Base-by-base conservation (phyloP, 352 stramenopile species). In the Phytopythium chamaehyphon region DNA sequence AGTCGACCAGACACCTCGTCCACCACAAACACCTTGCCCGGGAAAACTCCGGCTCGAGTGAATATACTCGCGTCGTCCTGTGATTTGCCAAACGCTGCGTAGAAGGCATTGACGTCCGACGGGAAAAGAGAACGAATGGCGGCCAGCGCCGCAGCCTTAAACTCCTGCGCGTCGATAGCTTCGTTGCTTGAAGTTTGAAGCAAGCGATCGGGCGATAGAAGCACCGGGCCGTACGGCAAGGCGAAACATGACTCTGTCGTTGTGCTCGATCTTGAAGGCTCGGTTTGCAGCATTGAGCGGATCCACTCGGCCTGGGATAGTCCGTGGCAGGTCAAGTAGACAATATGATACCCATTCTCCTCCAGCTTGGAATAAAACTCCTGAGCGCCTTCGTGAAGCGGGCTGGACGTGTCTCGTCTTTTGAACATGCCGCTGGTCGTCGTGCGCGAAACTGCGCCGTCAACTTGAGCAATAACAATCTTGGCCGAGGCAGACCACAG, bases 381-480 rank as follows among this genome's bases (percentile, higher is more conserved):
- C 8, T 84, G 57, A n/a, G 84, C 84, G 16, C 83, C 83, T 10
- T 70, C 55, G 44, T 95, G 80, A 21, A 79, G 67, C 2, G 59
- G 62, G 4, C 51, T 40, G n/a, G 58, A 47, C 0, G 49, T 39
- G 33, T 85, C 71, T 40, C 51, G 59, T 18, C 63, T 63, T 40
- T 73, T 76, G 42, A 80, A 76, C 57, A 85, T 83, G 21, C 62
- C 68, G 31, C 79, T 60, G 0, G 60, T 71, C 2, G 66, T 68
- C 10, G 53, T 59, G 23, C 69, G 71, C 1, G 74, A 76, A 58
- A 94, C 85, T 0, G 83, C 83, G 19, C 83, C 81, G 57, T 96
- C 86, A 33, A 95, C 76, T 38, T 96, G 83, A 6, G 71, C 80
- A 37, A 95, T 81, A 2, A 96, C 78, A 39, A 96, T 65, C 51